Conservation (phyloP, 2,329 filamentous ascomycete genomes). For the Epichloe aotearoae region DNA sequence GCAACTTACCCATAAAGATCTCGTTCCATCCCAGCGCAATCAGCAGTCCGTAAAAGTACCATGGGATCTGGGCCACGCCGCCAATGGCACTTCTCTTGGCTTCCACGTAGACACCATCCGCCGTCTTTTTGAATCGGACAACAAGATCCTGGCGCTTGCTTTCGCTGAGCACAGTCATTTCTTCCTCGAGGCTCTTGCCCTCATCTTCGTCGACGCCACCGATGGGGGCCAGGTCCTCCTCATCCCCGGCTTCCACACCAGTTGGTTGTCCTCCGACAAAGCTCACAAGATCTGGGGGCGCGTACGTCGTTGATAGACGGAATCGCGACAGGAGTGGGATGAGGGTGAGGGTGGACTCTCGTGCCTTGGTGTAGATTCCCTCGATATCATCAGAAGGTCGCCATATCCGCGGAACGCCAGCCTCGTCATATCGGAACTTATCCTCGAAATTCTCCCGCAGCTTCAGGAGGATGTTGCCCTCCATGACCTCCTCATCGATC, state of each 20-base stretch:
- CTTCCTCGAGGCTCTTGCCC: slow-evolving; percentile 86
- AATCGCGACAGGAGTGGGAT: slow-evolving; percentile 84
- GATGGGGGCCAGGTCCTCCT: slow-evolving; percentile 79
- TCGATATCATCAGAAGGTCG: slow-evolving; percentile 94
- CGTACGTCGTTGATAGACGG: slow-evolving; percentile 59
- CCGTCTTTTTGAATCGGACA: slow-evolving; percentile 94
- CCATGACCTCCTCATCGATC: slow-evolving; percentile 96
- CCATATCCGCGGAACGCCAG: slow-evolving; percentile 92
- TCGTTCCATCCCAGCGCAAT: slow-evolving; percentile 98
- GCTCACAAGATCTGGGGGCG: slow-evolving; percentile 70
- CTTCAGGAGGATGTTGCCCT: slow-evolving; percentile 90
- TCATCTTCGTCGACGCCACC: slow-evolving; percentile 92
- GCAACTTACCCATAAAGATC: slow-evolving; percentile 68
- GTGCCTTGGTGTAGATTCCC: slow-evolving; percentile 80
- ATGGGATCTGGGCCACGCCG: slow-evolving; percentile 80
- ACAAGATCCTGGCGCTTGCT: slow-evolving; percentile 82
- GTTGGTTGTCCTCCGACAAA: slow-evolving; percentile 73
- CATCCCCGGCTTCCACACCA: slow-evolving; percentile 66
- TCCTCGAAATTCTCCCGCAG: slow-evolving; percentile 97
- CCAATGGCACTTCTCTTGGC: slow-evolving; percentile 95
- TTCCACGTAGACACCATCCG: slow-evolving; percentile 94
- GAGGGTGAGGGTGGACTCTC: slow-evolving; percentile 81
- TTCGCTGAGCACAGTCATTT: slow-evolving; percentile 90
- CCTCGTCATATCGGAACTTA: slow-evolving; percentile 95
- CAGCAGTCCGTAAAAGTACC: slow-evolving; percentile 87